phyloP scores from a whole-genome alignment of 768 basidiomycete genomes.

The Leccinellum rugosiceps region DNA sequence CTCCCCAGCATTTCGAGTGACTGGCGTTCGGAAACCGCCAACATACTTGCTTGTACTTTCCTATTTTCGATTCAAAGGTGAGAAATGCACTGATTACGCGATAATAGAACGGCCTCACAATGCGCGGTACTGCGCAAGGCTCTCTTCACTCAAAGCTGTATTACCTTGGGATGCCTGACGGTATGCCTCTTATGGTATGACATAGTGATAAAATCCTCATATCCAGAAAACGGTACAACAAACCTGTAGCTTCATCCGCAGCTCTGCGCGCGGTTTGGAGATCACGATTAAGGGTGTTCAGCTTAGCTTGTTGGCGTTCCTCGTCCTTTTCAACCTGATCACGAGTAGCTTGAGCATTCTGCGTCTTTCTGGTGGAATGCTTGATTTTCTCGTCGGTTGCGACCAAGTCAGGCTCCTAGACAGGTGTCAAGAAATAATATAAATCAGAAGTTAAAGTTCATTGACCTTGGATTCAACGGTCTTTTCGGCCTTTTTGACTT shows the following conservation, averaged over 20 bases:
- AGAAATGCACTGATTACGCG: background rate
- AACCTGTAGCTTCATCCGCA: conserved; percentile 80
- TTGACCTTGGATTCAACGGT: conserved; percentile 76
- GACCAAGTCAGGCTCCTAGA: conserved; percentile 82
- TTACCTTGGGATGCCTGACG: conserved; percentile 70
- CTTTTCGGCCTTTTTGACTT: conserved; percentile 89
- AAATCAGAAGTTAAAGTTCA: background rate
- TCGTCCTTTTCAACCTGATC: conserved; percentile 65
- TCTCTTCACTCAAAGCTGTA: conserved; percentile 76
- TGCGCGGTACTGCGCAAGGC: conserved; percentile 73
- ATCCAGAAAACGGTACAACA: conserved; percentile 12
- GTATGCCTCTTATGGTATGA: conserved; percentile 58
- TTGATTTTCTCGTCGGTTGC: conserved; percentile 83
- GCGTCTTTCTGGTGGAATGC: conserved; percentile 76
- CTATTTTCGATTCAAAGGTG: conserved; percentile 37
- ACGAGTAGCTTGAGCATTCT: conserved; percentile 60
- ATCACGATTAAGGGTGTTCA: conserved; percentile 60
- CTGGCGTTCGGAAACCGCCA: conserved; percentile 86
- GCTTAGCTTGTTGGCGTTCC: conserved; percentile 47
- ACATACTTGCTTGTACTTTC: conserved; percentile 73
- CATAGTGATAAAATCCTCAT: background rate
- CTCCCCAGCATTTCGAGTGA: conserved; percentile 74
- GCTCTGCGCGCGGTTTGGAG: conserved; percentile 60
- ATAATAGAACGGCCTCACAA: conserved; percentile 12
- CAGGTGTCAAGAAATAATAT: background rate